Percentiles rank a stretch among this genome's conserved stretches.
Evolutionary conservation across 345 rosid species (phyloP).

Genomic region (Psidium guajava): DNA sequence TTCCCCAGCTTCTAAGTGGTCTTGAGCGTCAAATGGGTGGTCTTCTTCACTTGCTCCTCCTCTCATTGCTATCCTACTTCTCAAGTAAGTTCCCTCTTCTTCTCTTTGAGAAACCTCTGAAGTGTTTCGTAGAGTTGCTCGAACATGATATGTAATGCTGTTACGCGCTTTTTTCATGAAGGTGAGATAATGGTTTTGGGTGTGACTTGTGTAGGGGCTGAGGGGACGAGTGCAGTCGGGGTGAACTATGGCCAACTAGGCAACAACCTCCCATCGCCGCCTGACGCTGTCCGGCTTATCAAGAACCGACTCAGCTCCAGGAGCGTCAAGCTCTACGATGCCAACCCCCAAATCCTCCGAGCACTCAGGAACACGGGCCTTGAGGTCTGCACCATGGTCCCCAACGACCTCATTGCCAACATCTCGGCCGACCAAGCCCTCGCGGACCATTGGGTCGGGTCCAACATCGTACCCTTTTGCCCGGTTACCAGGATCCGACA

Average conservation of each 20-base stretch:
- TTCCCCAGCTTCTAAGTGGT: neutral
- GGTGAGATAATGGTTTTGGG: neutral
- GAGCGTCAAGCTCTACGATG: slow-evolving; percentile 67
- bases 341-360: slow-evolving; percentile 50
- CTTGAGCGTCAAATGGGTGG: neutral
- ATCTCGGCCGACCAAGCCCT: slow-evolving; percentile 26
- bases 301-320: slow-evolving; percentile 30
- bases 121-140: too few relatives aligned
- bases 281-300: slow-evolving; percentile 33
- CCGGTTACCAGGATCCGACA: slow-evolving; percentile 62
- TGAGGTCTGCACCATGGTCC: slow-evolving; percentile 57
- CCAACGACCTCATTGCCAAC: slow-evolving; percentile 44
- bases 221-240: slow-evolving; percentile 44
- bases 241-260: slow-evolving; percentile 82
- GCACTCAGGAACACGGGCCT: slow-evolving; percentile 43
- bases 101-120: neutral
- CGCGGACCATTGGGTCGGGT: slow-evolving; percentile 51
- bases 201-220: slow-evolving; percentile 21
- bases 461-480: slow-evolving; percentile 36
- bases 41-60: neutral
- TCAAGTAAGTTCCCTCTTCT: neutral
- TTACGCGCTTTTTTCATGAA: neutral
- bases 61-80: neutral
- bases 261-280: slow-evolving; percentile 52
- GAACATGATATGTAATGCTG: too few relatives aligned